These are phyloP conservation scores for Myxozyma geophila DNA, from an alignment of 805 yeast species.

Conservation along the genomic window DNA sequence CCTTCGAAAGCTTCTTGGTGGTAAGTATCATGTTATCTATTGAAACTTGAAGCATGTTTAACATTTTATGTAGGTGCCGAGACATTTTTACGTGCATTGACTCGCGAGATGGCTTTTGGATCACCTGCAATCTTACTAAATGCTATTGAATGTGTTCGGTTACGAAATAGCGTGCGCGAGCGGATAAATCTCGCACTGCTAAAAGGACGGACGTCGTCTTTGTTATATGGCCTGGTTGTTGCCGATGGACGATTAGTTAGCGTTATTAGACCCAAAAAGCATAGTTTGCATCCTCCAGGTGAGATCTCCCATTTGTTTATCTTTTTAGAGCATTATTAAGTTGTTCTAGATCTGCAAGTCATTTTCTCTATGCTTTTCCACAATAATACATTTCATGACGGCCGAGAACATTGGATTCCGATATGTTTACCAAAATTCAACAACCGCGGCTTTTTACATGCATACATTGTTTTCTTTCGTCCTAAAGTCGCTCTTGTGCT, in stretches of 20 bases:
- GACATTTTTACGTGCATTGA: slow-evolving; percentile 68
- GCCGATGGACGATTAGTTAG: slow-evolving; percentile 69
- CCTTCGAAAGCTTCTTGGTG: slow-evolving; percentile 70
- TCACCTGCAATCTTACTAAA: slow-evolving; percentile 67
- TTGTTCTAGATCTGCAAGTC: slow-evolving; percentile 64
- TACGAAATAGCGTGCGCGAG: slow-evolving; percentile 62
- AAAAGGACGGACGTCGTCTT: slow-evolving; percentile 54
- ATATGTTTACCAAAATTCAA: slow-evolving; percentile 91
- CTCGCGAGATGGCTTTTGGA: slow-evolving; percentile 56
- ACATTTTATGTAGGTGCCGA: slow-evolving; percentile 58
- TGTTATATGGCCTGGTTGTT: slow-evolving; percentile 77
- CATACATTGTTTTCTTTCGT: slow-evolving; percentile 69
- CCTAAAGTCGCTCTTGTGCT: slow-evolving; percentile 51
- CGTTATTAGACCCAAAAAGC: slow-evolving; percentile 75
- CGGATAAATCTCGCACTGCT: slow-evolving; percentile 62
- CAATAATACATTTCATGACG: slow-evolving; percentile 55
- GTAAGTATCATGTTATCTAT: slow-evolving; percentile 11
- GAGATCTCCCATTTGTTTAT: neutral
- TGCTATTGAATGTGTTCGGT: slow-evolving; percentile 64
- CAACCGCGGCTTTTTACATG: slow-evolving; percentile 81
- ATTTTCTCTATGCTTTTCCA: slow-evolving; percentile 72
- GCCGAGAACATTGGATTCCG: slow-evolving; percentile 88
- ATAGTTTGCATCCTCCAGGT: slow-evolving; percentile 70
- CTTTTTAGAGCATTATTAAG: neutral
- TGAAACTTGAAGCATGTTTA: neutral